Base-by-base conservation (phyloP, 768 basidiomycete genomes). In the Suillus bovinus region DNA sequence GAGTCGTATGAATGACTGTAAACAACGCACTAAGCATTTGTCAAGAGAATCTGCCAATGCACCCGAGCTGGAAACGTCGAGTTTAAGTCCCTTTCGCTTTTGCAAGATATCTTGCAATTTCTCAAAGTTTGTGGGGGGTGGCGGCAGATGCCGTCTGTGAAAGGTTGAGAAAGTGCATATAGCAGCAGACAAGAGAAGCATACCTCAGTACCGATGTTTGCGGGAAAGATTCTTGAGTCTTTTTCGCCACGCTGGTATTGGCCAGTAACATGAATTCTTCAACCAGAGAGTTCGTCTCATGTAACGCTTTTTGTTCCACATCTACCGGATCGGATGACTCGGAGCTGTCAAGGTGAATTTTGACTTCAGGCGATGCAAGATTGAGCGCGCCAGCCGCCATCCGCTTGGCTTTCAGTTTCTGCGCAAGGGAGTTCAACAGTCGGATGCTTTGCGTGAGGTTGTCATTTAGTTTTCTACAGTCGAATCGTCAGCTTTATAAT, bases 221-320 rank as follows among this genome's bases (percentile, higher is more conserved):
- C 1, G 97, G 96, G 80, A 96, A 99, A 0, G 90, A 88, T 69
- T 96, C 93, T 70, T 96, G 91, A 17, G 97, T 98, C 76, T 90
- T 92, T 67, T 79, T 76, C 7, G 97, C 96, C 1, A 98, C 97
- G 66, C 90, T 93, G 68, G 96, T 91, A 69, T 99, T 99, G 7
- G 97, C 96, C 63, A 99, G 86, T 66, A 99, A 79, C 97, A 99
- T 99, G 77, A 99, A 98, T 74, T 99, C 97, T 75, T 99, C 97
- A 2, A 99, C 97, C 8, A 99, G 78, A 65, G 92, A 94, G 72
- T 99, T 99, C 10, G 97, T 99, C 77, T 99, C 96, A 33, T 84
- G 79, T 70, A 91, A 72, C 69, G 93, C 90, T 74, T 99, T 99
- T 73, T 96, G 94, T 76, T 98, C 94, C 11, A 99, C 96, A 65